Evolutionary conservation across 768 basidiomycete species (phyloP), one percentile per base, ranked within the genome.

Genomic region (Dentipellis sp.): DNA sequence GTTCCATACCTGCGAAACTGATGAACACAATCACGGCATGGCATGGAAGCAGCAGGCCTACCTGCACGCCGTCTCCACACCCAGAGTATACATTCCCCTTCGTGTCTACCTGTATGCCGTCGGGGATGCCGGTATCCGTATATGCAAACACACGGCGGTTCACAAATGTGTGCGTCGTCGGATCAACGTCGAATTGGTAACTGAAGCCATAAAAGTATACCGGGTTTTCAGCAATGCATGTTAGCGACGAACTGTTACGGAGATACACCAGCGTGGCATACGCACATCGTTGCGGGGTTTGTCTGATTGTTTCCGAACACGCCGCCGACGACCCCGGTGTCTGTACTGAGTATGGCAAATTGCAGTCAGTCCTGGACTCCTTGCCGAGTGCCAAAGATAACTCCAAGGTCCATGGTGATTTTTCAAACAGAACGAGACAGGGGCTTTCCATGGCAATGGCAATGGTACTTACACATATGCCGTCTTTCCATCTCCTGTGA

Each of bases 61-160:
- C 83, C 23, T 86, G 79, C 0, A 80, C 76, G 39, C 86, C 86
- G 56, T 88, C 87, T n/a, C 80, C 84, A 55, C 79, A 80, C 1
- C 81, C 83, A 0, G 81, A 72, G 63, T 81, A 89, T 0, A 89
- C 78, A 59, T 88, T 88, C 0, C 84, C 84, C 0, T 74, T 66
- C 4, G 70, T 70, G 62, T 90, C 88, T 1, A 84, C 72, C 62
- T 84, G 80, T 10, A 88, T 67, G 10, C 86, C 86, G 57, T 88
- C 86, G 6, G 85, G 79, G 34, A 82, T 68, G 1, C 85, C 87
- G 19, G 83, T 73, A 57, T 88, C 86, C 8, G 71, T 63, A 59
- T 80, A 87, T 0, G 86, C 84, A 59, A 89, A 84, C 12, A 86
- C 75, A 4, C 85, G 77, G 21, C 84, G 77, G 63, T 87, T 82